Evolutionary conservation across 2,329 filamentous ascomycete species (phyloP), one percentile per base, ranked within the genome.

Genomic region (Ilyonectria robusta): DNA sequence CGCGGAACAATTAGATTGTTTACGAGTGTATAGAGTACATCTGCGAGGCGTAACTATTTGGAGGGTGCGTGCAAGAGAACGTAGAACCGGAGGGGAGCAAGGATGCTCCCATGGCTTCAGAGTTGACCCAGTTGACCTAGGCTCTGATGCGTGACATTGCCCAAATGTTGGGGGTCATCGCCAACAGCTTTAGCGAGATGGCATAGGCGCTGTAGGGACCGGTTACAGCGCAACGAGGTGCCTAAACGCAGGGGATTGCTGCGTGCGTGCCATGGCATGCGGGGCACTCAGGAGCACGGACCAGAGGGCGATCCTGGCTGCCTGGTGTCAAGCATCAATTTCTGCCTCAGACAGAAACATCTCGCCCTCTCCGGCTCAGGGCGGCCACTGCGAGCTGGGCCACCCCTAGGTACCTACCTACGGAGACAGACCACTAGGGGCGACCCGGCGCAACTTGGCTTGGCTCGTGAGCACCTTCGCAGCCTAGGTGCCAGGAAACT

Each of bases 341-440:
- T 70, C 68, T 78, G 72, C 75, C 75, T 77, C 75, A 76, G 75
- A 74, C 76, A 78, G 46, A 68, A 71, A 73, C 54, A 62, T 71
- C 69, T 64, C 65, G 40, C 40, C 21, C 69, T 64, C 65, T 17
- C 40, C 21, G 35, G 26, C 21, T 50, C 37, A 21, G 54, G n/a
- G 26, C 40, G 13, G 56, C 10, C 42, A 17, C 10, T 19, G 40
- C 47, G 10, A 31, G 26, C 26, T 51, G 10, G 31, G 17, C 46
- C 46, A 13, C 46, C 23, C 8, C 7, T 21, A 21, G 21, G 21
- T 21, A 21, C 21, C 21, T 21, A 21, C 21, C 21, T 19, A 21
- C 31, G 19, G 17, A 35, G 50, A 13, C 44, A 21, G 44, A 46
- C 50, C 50, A 53, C 50, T 44, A 56, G 40, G 40, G 53, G 21